These are phyloP conservation scores for Magnusiomyces ingens DNA, from an alignment of 1,139 yeast genomes.

Conservation along the genomic window DNA sequence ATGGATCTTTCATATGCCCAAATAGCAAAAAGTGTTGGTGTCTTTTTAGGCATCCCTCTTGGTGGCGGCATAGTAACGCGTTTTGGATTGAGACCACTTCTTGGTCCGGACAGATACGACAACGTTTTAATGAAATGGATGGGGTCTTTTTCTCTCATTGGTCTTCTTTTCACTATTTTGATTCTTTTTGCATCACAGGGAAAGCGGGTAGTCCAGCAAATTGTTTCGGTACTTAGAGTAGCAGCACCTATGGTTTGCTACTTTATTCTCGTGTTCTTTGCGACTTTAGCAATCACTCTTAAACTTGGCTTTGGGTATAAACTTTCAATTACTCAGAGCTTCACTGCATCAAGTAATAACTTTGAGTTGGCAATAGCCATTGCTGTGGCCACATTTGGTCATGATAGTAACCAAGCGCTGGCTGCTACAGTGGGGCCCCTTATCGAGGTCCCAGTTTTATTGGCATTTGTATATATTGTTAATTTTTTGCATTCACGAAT, in stretches of 20 bases:
- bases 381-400: slow-evolving; percentile 49
- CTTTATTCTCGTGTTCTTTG: slow-evolving; percentile 45
- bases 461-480: slow-evolving; percentile 41
- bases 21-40: slow-evolving; percentile 48
- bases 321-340: slow-evolving; percentile 45
- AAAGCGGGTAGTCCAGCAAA: slow-evolving; percentile 42
- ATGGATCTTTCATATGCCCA: slow-evolving; percentile 33
- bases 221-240: slow-evolving; percentile 47
- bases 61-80: slow-evolving; percentile 43
- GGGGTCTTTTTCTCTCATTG: slow-evolving; percentile 47
- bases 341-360: slow-evolving; percentile 55
- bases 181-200: slow-evolving; percentile 52
- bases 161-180: slow-evolving; percentile 47
- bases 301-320: slow-evolving; percentile 38
- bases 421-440: slow-evolving; percentile 59
- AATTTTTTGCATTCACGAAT: slow-evolving; percentile 26
- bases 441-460: slow-evolving; percentile 48
- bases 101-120: slow-evolving; percentile 34
- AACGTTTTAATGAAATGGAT: slow-evolving; percentile 37
- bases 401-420: slow-evolving; percentile 47
- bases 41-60: slow-evolving; percentile 52
- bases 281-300: slow-evolving; percentile 32
- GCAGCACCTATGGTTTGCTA: slow-evolving; percentile 46
- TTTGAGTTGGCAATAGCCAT: slow-evolving; percentile 50
- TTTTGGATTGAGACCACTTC: slow-evolving; percentile 25